Evolutionary conservation across 495 filamentous ascomycete species (phyloP).

Genomic region (Mycothermus thermophilus): DNA sequence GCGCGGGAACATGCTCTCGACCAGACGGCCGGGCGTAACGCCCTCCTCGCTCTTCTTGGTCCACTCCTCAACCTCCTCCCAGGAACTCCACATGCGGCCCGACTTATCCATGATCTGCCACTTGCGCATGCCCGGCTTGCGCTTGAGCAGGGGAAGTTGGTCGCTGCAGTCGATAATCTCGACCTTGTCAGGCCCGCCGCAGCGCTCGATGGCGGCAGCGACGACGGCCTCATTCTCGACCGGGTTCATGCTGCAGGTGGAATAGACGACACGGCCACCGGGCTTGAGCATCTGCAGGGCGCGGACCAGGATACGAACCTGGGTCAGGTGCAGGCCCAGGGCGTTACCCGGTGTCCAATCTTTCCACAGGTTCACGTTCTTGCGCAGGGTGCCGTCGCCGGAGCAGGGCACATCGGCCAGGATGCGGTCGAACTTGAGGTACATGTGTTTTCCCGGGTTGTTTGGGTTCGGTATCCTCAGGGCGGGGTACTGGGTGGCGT

Average conservation of each 20-base stretch:
- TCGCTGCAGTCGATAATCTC: constrained; percentile 68
- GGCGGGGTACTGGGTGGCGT: constrained; percentile 88
- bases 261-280: constrained; percentile 88
- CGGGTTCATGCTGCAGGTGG: constrained; percentile 95
- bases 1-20: constrained; percentile 67
- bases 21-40: constrained; percentile 42
- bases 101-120: constrained; percentile 89
- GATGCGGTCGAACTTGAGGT: constrained; percentile 93
- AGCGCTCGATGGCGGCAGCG: constrained; percentile 66
- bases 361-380: constrained; percentile 87
- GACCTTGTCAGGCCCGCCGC: constrained; percentile 71
- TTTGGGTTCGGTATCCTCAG: constrained; percentile 54
- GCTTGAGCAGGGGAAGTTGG: constrained; percentile 60
- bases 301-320: constrained; percentile 79
- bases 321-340: constrained; percentile 68
- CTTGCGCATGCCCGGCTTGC: constrained; percentile 51
- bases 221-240: constrained; percentile 96
- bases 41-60: constrained; percentile 42
- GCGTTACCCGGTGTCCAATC: constrained; percentile 81
- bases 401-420: constrained; percentile 95
- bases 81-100: constrained; percentile 59
- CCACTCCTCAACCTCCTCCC: constrained; percentile 59
- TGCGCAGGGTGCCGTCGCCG: constrained; percentile 81
- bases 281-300: constrained; percentile 94
- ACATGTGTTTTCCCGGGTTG: constrained; percentile 43